Base-by-base conservation (phyloP, 768 basidiomycete genomes). In the Termitomyces sp. region DNA sequence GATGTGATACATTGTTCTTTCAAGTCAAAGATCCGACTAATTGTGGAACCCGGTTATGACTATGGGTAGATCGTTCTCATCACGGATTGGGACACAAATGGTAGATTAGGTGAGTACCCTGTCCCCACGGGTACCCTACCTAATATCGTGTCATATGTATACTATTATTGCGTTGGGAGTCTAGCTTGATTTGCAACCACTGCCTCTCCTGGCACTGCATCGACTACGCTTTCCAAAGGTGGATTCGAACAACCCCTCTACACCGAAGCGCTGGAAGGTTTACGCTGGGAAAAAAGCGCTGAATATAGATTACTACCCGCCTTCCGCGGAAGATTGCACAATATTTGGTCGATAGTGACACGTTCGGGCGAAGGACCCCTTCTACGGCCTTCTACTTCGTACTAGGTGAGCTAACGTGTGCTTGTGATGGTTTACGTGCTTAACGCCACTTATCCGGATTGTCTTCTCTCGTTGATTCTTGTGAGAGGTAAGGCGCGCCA, bases 301-400 rank as follows among this genome's bases (percentile, higher is more conserved):
- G 64, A 71, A 71, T 72, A 69, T 73, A 72, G 74, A 65, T 65
- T 66, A 56, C 61, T 61, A 58, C 66, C 77, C 77, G 77, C 69
- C 74, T 75, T 71, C 73, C 75, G 73, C 77, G 77, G 77, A 75
- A 69, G 73, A 76, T 75, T 77, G 75, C 64, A 64, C 70, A 73
- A 68, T 61, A 55, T 67, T 65, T 67, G 66, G 68, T 69, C 65
- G 61, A 61, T 60, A 59, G 61, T 65, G 66, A 70, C 68, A 69
- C 69, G 65, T 69, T 72, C 68, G 68, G 69, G 63, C 66, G 64
- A 51, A 65, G 68, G 68, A 63, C 66, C 54, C 54, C 68, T 67
- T 63, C 60, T 58, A 45, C 62, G 57, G 45, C 66, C 65, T 67
- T 66, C 65, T 59, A 59, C 66, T 62, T 67, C 63, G 65, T 66